Evolutionary conservation across 805 yeast genomes (phyloP).

Genomic region (Clavispora asparagi): DNA sequence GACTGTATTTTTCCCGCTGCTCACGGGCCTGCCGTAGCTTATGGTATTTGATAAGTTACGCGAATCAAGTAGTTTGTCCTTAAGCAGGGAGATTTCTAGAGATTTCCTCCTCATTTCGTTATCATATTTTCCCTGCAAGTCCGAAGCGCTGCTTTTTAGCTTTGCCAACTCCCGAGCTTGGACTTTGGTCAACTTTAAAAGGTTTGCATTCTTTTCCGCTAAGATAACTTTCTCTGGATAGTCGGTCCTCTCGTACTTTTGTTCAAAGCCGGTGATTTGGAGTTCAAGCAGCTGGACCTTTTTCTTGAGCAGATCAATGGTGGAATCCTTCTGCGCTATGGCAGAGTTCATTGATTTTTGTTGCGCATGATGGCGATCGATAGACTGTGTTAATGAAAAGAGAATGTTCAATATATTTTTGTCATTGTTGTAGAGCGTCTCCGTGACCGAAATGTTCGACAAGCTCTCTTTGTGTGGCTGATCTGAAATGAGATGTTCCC

Average conservation of each 20-base stretch:
- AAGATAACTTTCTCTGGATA: conserved; percentile 16
- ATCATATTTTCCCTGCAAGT: conserved; percentile 28
- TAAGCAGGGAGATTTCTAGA: conserved; percentile 28
- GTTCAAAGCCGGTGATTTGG: conserved; percentile 15
- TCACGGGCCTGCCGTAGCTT: conserved; percentile 22
- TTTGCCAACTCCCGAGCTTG: conserved; percentile 26
- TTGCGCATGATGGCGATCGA: conserved; percentile 30
- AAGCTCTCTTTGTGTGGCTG: conserved; percentile 15
- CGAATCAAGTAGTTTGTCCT: conserved; percentile 29
- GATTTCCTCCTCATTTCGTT: conserved; percentile 31
- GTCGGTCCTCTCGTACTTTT: conserved; percentile 11
- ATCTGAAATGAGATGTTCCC: conserved; percentile 24
- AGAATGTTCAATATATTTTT: conserved; percentile 33
- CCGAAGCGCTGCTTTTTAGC: conserved; percentile 25
- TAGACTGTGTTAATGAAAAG: conserved; percentile 26
- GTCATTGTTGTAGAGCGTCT: conserved; percentile 31
- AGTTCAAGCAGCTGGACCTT: conserved; percentile 19
- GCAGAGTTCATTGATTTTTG: conserved; percentile 26
- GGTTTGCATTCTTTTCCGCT: conserved; percentile 9
- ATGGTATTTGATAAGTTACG: conserved; percentile 25
- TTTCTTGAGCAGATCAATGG: conserved; percentile 20
- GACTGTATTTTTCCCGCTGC: conserved; percentile 1
- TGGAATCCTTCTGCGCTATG: conserved; percentile 23
- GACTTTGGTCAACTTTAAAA: conserved; percentile 16
- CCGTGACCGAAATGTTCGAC: conserved; percentile 20